Evolutionary conservation across 2,329 filamentous ascomycete genomes (phyloP).

Genomic region (Apiospora sp.): DNA sequence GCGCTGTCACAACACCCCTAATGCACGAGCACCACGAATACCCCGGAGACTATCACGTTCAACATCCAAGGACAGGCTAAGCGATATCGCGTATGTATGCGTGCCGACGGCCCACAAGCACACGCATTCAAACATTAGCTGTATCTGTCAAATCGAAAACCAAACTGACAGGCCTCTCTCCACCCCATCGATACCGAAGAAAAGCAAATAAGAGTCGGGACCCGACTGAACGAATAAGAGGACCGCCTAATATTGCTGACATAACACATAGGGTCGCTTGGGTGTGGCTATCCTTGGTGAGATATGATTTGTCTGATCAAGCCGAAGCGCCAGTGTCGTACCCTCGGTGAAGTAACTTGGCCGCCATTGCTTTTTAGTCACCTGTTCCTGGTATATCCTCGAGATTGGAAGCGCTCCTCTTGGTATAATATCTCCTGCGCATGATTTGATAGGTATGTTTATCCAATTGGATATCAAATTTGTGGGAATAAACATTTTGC

Average conservation of each 20-base stretch:
- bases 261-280: not conserved
- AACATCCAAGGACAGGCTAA: not conserved
- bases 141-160: not conserved
- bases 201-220: conserved; percentile 1
- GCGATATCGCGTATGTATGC: not conserved
- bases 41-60: not conserved
- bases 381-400: not conserved
- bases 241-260: too few species aligned
- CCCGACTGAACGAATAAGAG: too few species aligned
- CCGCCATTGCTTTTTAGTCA: not conserved
- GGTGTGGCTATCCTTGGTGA: not conserved
- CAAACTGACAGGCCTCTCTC: not conserved
- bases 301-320: too few species aligned
- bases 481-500: too few species aligned
- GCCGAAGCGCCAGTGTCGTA: not conserved
- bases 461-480: too few species aligned
- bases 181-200: not conserved
- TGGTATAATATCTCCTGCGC: too few species aligned
- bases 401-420: too few species aligned
- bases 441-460: too few species aligned
- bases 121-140: not conserved
- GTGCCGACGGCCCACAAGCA: not conserved
- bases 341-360: not conserved
- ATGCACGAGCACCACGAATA: not conserved
- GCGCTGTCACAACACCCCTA: not conserved